Conservation (phyloP, 345 rosid species). For the Acer yangbiense region DNA sequence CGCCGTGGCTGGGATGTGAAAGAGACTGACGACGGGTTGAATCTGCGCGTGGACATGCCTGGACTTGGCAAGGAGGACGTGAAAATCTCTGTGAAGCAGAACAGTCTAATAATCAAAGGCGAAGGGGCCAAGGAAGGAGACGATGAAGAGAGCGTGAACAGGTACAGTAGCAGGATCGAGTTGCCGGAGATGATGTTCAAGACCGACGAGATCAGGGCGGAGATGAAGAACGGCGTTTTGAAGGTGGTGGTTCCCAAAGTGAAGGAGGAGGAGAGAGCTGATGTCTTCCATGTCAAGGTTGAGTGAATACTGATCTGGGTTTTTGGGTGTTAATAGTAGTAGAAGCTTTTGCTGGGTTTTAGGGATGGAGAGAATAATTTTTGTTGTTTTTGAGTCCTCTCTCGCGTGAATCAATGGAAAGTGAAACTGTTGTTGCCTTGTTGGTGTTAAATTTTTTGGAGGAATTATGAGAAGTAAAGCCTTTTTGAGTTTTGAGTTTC, state of each 20-base stretch:
- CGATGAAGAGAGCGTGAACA: conserved; percentile 40
- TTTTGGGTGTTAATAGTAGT: not conserved
- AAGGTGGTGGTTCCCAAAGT: conserved; percentile 77
- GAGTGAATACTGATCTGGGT: conserved; percentile 22
- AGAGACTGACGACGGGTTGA: conserved; percentile 41
- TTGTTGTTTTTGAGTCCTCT: too few relatives aligned
- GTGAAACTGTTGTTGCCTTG: too few relatives aligned
- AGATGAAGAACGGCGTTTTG: conserved; percentile 90
- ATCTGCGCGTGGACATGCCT: conserved; percentile 52
- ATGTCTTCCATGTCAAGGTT: conserved; percentile 50
- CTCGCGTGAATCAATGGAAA: too few relatives aligned
- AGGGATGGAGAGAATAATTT: too few relatives aligned
- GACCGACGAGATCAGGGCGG: conserved; percentile 66
- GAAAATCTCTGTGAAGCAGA: conserved; percentile 52
- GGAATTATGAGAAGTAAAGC: too few relatives aligned
- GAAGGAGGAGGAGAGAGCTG: conserved; percentile 55
- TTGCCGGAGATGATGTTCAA: conserved; percentile 42
- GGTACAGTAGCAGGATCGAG: conserved; percentile 52
- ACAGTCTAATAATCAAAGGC: conserved; percentile 60
- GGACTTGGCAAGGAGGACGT: conserved; percentile 61
- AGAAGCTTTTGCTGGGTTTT: too few relatives aligned
- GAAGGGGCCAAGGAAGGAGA: conserved; percentile 49
- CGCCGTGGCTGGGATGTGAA: conserved; percentile 38
- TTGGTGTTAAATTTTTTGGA: too few relatives aligned
- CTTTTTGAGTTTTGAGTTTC: too few relatives aligned